Percentiles rank a stretch among this genome's conserved stretches.
Conservation (phyloP, 345 rosid species). For the Camelina laxa region DNA sequence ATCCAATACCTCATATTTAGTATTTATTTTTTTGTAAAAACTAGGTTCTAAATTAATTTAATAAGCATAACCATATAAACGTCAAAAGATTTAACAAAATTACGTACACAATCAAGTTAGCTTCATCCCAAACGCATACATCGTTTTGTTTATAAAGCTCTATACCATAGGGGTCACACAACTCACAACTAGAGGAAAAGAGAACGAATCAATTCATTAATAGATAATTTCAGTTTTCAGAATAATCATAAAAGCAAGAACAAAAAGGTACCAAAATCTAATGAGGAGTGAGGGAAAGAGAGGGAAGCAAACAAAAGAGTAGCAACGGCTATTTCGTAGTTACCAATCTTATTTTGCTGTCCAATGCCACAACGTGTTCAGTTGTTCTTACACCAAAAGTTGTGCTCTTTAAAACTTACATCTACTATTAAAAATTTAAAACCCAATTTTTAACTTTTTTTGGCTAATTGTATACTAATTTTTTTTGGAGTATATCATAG, state of each 20-base stretch:
- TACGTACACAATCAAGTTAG: too few relatives aligned
- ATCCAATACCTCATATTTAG: too few relatives aligned
- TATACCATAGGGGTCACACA: too few relatives aligned
- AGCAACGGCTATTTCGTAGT: constrained; percentile 46
- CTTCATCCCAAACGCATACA: too few relatives aligned
- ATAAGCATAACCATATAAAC: too few relatives aligned
- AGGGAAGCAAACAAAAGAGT: constrained; percentile 37
- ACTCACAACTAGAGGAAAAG: not conserved
- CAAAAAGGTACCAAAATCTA: not conserved
- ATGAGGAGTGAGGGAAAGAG: constrained; percentile 5
- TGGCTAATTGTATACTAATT: not conserved
- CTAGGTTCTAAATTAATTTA: too few relatives aligned
- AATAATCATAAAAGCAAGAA: not conserved
- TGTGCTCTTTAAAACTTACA: constrained; percentile 28
- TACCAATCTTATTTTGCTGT: constrained; percentile 43
- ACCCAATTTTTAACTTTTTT: too few relatives aligned
- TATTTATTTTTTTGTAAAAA: too few relatives aligned
- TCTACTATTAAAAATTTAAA: not conserved
- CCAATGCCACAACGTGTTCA: constrained; percentile 38
- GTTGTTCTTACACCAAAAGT: constrained; percentile 35
- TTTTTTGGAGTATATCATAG: too few relatives aligned
- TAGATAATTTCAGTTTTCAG: not conserved
- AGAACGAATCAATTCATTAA: not conserved
- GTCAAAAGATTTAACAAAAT: too few relatives aligned
- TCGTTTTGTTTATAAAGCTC: too few relatives aligned